phyloP scores from a whole-genome alignment of 805 yeast species.

The Martiniozyma abietophila region DNA sequence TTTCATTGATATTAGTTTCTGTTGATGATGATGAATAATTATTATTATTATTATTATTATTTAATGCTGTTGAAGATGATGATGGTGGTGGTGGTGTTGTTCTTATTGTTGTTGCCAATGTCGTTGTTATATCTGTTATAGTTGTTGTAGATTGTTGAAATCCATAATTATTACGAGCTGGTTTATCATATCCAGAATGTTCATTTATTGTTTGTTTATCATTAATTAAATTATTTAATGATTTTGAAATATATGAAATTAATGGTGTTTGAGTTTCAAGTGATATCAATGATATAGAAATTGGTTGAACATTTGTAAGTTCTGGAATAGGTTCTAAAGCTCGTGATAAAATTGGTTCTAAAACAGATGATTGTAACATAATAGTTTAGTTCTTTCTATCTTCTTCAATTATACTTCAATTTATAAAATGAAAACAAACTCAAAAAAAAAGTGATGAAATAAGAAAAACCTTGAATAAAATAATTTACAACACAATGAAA shows the following conservation, averaged over 20 bases:
- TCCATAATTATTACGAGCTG: no score
- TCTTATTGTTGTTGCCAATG: no score
- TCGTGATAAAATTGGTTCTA: constrained; percentile 21
- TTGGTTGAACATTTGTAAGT: constrained; percentile 19
- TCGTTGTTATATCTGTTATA: no score
- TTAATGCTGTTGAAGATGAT: background rate
- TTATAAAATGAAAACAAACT: background rate
- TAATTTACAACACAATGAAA: background rate
- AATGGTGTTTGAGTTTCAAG: constrained; percentile 21
- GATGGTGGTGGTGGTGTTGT: background rate
- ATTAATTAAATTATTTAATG: background rate
- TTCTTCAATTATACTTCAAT: background rate
- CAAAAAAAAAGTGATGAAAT: background rate
- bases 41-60: background rate
- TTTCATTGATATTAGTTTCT: constrained; percentile 5
- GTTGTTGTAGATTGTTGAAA: no score
- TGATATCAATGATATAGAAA: constrained; percentile 25
- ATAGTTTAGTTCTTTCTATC: background rate
- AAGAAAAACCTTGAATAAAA: background rate
- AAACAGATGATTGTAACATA: constrained; percentile 24
- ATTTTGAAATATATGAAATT: constrained; percentile 19
- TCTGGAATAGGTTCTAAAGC: constrained; percentile 20
- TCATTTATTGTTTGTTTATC: background rate
- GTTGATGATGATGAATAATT: background rate
- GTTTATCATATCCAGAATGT: background rate